Percentiles rank a stretch among this genome's conserved stretches.
Conservation (phyloP, 2,329 filamentous ascomycete species). For the Cercospora berteroae region DNA sequence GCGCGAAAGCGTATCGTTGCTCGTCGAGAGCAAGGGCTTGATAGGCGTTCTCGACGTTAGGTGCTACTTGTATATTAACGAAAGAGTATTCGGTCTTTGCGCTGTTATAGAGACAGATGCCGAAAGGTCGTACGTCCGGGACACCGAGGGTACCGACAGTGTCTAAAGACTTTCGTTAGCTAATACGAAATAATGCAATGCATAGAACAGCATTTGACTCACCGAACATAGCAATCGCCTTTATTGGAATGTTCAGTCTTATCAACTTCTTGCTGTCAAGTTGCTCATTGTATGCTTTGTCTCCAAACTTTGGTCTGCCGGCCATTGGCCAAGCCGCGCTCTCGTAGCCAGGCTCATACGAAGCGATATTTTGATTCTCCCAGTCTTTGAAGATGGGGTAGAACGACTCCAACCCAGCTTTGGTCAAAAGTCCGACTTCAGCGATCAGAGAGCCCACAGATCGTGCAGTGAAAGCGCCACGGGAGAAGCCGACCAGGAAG, state of each 20-base stretch:
- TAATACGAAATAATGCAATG: background rate
- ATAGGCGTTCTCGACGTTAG: slow-evolving; percentile 40
- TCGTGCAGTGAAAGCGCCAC: slow-evolving; percentile 44
- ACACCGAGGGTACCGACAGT: slow-evolving; percentile 46
- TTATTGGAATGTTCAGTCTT: slow-evolving; percentile 33
- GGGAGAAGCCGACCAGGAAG: slow-evolving; percentile 45
- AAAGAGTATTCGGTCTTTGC: slow-evolving; percentile 39
- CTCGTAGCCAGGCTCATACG: slow-evolving; percentile 19
- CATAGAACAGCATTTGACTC: background rate
- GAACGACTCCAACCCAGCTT: slow-evolving; percentile 28
- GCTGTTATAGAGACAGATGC: slow-evolving; percentile 23
- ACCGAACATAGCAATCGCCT: slow-evolving; percentile 42
- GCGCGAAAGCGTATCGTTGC: slow-evolving; percentile 36
- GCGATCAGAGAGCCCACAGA: slow-evolving; percentile 44
- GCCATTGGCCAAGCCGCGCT: slow-evolving; percentile 26
- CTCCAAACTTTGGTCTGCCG: slow-evolving; percentile 40
- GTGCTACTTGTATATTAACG: slow-evolving; percentile 45
- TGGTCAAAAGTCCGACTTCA: slow-evolving; percentile 42
- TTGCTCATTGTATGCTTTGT: slow-evolving; percentile 41
- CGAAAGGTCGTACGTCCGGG: slow-evolving; percentile 41
- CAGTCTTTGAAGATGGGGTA: slow-evolving; percentile 34
- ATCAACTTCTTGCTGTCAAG: slow-evolving; percentile 33
- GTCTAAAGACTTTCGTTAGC: slow-evolving; percentile 26
- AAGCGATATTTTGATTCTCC: slow-evolving; percentile 27
- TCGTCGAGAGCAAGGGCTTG: slow-evolving; percentile 45